These are phyloP conservation scores for Tephrocybe rancida DNA, from an alignment of 768 basidiomycete genomes.

Conservation along the genomic window DNA sequence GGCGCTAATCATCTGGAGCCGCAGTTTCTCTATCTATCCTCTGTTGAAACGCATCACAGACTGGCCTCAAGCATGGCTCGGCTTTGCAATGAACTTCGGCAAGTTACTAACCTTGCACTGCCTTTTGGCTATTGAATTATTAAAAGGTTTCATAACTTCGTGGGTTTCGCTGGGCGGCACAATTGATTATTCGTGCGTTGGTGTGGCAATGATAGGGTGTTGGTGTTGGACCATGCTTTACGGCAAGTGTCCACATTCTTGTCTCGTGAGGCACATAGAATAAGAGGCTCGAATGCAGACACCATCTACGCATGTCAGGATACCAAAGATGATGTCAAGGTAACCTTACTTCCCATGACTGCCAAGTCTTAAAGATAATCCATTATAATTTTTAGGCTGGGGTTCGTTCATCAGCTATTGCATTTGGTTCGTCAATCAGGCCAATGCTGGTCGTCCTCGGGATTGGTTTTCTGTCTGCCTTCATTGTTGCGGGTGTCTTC, in stretches of 20 bases:
- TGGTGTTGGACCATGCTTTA: constrained; percentile 23
- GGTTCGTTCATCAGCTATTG: constrained; percentile 16
- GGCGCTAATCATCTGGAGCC: constrained; percentile 19
- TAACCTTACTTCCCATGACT: too few relatives aligned
- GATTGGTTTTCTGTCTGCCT: constrained; percentile 2
- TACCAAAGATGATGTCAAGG: constrained; percentile 52
- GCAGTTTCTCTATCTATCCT: constrained; percentile 32
- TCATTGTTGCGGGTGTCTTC: constrained; percentile 12
- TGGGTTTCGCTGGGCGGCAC: too few relatives aligned
- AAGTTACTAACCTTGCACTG: constrained; percentile 35
- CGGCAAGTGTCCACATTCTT: constrained; percentile 11
- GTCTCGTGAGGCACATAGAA: too few relatives aligned
- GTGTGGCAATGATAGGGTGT: too few relatives aligned
- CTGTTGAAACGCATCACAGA: constrained; percentile 41
- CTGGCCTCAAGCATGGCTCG: constrained; percentile 47
- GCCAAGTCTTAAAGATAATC: too few relatives aligned
- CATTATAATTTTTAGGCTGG: too few relatives aligned
- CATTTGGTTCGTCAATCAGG: constrained; percentile 16
- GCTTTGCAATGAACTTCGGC: too few relatives aligned
- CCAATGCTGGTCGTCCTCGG: too few relatives aligned
- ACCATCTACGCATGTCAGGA: constrained; percentile 68
- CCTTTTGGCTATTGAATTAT: too few relatives aligned
- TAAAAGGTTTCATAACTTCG: too few relatives aligned
- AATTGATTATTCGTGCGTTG: too few relatives aligned
- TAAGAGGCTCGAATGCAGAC: constrained; percentile 34